Conservation (phyloP, 2,329 filamentous ascomycete species). For the Colletotrichum godetiae region DNA sequence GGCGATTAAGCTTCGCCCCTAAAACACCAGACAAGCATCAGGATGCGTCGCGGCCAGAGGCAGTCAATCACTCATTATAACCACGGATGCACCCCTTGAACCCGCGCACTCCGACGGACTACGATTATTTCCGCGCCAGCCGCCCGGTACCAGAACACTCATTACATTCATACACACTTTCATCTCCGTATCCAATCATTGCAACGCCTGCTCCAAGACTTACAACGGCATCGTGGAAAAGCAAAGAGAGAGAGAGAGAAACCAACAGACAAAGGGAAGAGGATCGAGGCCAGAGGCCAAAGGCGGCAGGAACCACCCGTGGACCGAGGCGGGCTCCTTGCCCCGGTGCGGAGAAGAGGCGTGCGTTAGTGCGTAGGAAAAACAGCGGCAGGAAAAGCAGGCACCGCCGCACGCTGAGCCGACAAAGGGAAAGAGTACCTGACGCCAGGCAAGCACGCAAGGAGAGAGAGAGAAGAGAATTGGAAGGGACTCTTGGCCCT, state of each 20-base stretch:
- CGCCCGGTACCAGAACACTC: not conserved
- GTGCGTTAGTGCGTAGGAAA: not conserved
- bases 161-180: not conserved
- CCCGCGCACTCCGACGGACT: constrained; percentile 16
- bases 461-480: no score
- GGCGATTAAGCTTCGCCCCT: constrained; percentile 28
- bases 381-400: no score
- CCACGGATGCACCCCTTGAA: constrained; percentile 8
- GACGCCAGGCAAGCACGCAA: no score
- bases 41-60: constrained; percentile 1
- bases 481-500: no score
- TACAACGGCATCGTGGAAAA: not conserved
- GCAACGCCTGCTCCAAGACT: not conserved
- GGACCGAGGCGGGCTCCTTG: not conserved
- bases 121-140: constrained; percentile 21
- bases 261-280: not conserved
- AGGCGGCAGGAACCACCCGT: not conserved
- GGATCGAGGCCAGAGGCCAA: not conserved
- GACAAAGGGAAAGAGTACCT: not conserved
- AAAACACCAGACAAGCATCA: constrained; percentile 31
- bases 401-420: not conserved
- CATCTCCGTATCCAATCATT: not conserved
- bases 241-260: not conserved
- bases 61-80: constrained; percentile 14
- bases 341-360: not conserved